phyloP scores from a whole-genome alignment of 179 eudicot species.

The Carnegiea gigantea region DNA sequence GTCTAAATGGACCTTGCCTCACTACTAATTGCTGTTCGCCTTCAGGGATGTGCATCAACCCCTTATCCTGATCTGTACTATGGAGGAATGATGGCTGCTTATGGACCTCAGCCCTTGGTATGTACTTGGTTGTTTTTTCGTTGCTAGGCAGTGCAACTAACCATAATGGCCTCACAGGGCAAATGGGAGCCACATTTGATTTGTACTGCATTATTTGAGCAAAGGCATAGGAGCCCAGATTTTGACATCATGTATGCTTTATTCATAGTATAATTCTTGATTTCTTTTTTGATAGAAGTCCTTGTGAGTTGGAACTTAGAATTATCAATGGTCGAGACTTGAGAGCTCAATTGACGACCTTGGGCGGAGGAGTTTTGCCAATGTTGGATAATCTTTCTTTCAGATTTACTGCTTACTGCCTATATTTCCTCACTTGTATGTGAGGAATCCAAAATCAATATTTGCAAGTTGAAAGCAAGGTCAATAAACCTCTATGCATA shows the following conservation, averaged over 20 bases:
- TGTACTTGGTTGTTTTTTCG: slow-evolving; percentile 18
- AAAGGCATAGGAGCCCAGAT: not conserved
- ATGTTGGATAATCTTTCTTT: not conserved
- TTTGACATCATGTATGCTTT: not conserved
- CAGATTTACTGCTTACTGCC: not conserved
- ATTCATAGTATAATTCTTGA: too few species aligned
- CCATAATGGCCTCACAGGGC: not conserved
- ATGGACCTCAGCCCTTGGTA: slow-evolving; percentile 82
- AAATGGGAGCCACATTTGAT: not conserved
- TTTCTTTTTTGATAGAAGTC: too few species aligned
- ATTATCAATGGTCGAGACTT: too few species aligned
- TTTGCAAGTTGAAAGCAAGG: not conserved
- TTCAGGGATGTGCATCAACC: slow-evolving; percentile 70
- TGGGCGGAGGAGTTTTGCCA: not conserved
- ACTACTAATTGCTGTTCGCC: not conserved
- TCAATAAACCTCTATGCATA: too few species aligned
- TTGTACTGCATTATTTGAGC: not conserved
- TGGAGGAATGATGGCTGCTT: slow-evolving; percentile 85
- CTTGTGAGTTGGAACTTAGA: not conserved
- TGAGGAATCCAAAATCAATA: too few species aligned
- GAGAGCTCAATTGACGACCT: not conserved
- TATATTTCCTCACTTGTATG: too few species aligned
- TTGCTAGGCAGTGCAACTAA: not conserved
- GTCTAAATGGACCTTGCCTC: not conserved
- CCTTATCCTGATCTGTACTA: slow-evolving; percentile 80